Percentiles rank a stretch among this genome's conserved stretches.
Conservation (phyloP, 495 filamentous ascomycete species). For the Hypoxylon trugodes region DNA sequence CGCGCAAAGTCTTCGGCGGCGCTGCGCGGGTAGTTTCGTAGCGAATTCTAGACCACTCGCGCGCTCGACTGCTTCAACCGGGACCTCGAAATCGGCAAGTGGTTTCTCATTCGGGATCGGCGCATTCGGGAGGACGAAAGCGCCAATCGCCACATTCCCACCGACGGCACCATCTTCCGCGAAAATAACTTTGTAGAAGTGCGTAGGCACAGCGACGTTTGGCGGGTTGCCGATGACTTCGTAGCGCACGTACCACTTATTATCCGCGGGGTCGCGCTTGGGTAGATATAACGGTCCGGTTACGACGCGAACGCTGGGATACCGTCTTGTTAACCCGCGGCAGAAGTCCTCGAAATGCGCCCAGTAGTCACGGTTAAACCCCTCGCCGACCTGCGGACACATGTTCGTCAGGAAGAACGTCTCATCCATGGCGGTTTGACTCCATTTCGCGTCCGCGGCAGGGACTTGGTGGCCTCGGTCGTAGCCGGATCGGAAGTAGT, state of each 20-base stretch:
- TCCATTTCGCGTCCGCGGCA: constrained; percentile 96
- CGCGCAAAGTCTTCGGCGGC: constrained; percentile 82
- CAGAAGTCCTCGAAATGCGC: constrained; percentile 98
- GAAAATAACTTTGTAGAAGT: constrained; percentile 99
- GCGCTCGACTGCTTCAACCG: constrained; percentile 88
- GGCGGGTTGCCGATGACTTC: constrained; percentile 97
- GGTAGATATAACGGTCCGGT: constrained; percentile 95
- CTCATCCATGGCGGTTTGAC: constrained; percentile 89
- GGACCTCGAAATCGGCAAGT: constrained; percentile 90
- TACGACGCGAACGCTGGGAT: constrained; percentile 88
- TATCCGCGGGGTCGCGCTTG: constrained; percentile 74
- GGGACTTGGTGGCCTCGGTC: constrained; percentile 98
- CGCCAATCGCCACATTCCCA: constrained; percentile 86
- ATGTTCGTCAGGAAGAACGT: constrained; percentile 95
- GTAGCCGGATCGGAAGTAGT: constrained; percentile 95
- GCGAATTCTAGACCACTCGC: constrained; percentile 93
- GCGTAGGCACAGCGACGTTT: constrained; percentile 94
- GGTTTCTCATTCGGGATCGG: constrained; percentile 86
- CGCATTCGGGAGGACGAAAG: constrained; percentile 95
- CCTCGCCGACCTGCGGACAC: constrained; percentile 96
- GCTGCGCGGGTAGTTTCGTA: constrained; percentile 71
- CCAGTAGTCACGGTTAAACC: constrained; percentile 99
- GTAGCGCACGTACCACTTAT: constrained; percentile 94
- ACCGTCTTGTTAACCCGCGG: constrained; percentile 76
- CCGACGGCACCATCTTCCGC: constrained; percentile 80